Percentiles rank a stretch among this genome's conserved stretches.
Conservation (phyloP, 2,329 filamentous ascomycete species). For the Neofusicoccum parvum region DNA sequence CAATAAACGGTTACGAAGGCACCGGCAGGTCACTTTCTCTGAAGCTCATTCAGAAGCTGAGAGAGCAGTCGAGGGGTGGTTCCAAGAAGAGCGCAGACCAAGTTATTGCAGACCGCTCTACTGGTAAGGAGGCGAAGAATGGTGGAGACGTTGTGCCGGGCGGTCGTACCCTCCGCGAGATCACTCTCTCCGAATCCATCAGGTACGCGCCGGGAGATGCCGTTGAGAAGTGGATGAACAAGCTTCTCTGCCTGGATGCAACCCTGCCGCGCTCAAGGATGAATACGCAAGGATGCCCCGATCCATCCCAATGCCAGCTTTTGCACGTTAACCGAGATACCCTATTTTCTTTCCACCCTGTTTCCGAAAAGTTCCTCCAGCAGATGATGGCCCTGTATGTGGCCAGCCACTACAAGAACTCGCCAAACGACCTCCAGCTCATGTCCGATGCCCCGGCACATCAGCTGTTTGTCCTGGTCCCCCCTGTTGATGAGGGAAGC, state of each 20-base stretch:
- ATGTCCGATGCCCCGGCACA: conserved; percentile 98
- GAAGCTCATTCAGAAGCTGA: conserved; percentile 94
- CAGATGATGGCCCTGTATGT: conserved; percentile 99
- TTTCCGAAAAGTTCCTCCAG: conserved; percentile 95
- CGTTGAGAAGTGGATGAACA: conserved; percentile 97
- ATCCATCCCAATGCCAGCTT: conserved; percentile 88
- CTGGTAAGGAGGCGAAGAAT: conserved; percentile 63
- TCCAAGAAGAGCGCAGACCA: conserved; percentile 58
- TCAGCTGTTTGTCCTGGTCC: conserved; percentile 91
- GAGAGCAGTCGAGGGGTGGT: conserved; percentile 80
- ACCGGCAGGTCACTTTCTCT: conserved; percentile 92
- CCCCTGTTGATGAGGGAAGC: conserved; percentile 76
- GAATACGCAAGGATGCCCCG: conserved; percentile 77
- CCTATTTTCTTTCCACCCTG: conserved; percentile 95
- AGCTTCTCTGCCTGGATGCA: conserved; percentile 88
- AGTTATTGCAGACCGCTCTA: conserved; percentile 75
- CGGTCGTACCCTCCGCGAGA: conserved; percentile 84
- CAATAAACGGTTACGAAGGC: conserved; percentile 98
- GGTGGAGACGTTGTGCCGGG: conserved; percentile 41
- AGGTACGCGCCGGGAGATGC: conserved; percentile 87
- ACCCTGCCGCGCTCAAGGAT: conserved; percentile 78
- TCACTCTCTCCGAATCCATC: conserved; percentile 91
- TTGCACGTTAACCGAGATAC: conserved; percentile 95
- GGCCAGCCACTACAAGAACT: conserved; percentile 97
- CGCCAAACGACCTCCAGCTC: conserved; percentile 94